Conservation (phyloP, 78 protist genomes). For the Diacronema lutheri region DNA sequence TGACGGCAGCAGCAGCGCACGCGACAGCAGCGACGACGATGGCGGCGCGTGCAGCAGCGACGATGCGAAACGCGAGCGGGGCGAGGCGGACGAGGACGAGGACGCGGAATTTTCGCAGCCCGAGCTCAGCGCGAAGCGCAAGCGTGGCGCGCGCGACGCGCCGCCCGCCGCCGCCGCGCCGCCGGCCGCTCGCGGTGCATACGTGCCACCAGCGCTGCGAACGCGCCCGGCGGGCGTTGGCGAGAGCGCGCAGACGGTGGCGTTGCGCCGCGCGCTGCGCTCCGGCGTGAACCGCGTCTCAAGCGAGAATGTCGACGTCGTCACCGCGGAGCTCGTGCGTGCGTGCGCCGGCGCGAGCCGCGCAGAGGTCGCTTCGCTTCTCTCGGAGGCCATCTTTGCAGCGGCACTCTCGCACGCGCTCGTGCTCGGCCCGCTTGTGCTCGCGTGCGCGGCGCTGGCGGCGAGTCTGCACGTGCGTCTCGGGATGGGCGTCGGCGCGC, state of each 20-base stretch:
- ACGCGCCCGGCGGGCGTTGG: not conserved
- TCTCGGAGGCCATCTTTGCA: not conserved
- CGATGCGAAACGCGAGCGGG: not conserved
- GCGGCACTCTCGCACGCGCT: not conserved
- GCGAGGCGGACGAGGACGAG: not conserved
- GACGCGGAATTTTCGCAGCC: not conserved
- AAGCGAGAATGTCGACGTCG: not conserved
- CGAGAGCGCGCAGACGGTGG: not conserved
- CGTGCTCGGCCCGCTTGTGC: not conserved
- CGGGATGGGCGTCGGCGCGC: not conserved
- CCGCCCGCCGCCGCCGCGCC: not conserved
- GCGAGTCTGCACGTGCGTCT: not conserved
- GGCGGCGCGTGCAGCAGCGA: not conserved
- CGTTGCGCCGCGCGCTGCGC: not conserved
- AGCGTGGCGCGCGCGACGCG: not conserved
- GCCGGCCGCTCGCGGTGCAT: not conserved
- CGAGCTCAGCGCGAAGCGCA: not conserved
- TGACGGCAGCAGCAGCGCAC: not conserved
- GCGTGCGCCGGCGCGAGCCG: not conserved
- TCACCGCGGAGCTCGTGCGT: not conserved
- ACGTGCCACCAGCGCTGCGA: slow-evolving; percentile 16
- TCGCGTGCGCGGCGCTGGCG: not conserved
- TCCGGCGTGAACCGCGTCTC: not conserved
- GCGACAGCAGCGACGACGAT: not conserved
- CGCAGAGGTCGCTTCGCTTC: not conserved